A percentile compares a stretch with the other conserved stretches of the same genome.
Conservation (phyloP, 257 asterid species). For the Solanum bulbocastanum region DNA sequence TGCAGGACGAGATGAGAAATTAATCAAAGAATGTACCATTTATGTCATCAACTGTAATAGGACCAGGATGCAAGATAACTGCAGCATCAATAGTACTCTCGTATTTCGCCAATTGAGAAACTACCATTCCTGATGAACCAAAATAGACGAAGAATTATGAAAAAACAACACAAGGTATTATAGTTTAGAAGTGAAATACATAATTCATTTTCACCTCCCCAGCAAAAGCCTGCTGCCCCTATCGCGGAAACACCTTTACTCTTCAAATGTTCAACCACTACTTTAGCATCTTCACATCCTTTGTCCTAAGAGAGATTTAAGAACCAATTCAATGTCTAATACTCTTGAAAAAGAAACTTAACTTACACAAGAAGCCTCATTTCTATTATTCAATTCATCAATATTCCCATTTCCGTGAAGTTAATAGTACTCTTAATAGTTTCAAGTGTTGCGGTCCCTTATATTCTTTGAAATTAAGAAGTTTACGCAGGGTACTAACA, state of each 20-base stretch:
- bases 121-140: conserved; percentile 39
- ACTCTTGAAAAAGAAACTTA: neutral
- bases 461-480: neutral
- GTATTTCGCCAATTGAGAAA: conserved; percentile 38
- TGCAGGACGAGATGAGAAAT: neutral
- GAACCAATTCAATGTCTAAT: neutral
- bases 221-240: conserved; percentile 74
- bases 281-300: conserved; percentile 65
- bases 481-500: conserved; percentile 19
- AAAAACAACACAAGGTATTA: neutral
- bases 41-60: conserved; percentile 42
- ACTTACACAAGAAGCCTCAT: neutral
- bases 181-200: neutral
- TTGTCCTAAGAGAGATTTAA: conserved; percentile 21
- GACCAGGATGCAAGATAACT: conserved; percentile 62
- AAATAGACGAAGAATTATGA: neutral
- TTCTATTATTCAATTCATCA: neutral
- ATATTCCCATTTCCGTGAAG: neutral
- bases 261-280: conserved; percentile 33
- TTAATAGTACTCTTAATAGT: neutral
- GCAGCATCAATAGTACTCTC: conserved; percentile 43
- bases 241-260: conserved; percentile 42
- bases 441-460: neutral
- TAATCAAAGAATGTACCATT: conserved; percentile 20
- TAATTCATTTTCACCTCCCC: conserved; percentile 48